Evolutionary conservation across 2,329 filamentous ascomycete genomes (phyloP).

Genomic region (Diplodia scrobiculata): DNA sequence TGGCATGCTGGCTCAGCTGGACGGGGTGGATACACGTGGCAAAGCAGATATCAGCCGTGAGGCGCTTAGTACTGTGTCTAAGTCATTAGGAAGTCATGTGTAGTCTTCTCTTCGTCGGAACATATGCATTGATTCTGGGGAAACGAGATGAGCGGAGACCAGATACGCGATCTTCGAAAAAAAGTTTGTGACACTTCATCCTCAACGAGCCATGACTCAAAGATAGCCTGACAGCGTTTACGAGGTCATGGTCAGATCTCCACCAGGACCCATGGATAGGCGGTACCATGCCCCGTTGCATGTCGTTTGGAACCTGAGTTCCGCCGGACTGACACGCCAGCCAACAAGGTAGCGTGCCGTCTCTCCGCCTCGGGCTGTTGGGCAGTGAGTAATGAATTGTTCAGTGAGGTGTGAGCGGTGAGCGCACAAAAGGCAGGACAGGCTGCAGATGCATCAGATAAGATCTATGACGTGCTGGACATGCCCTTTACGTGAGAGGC

Average conservation of each 20-base stretch:
- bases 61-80: too few relatives aligned
- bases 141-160: too few relatives aligned
- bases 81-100: too few relatives aligned
- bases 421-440: background rate
- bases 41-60: too few relatives aligned
- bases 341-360: slow-evolving; percentile 6
- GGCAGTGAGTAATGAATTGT: background rate
- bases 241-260: background rate
- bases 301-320: background rate
- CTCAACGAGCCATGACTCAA: background rate
- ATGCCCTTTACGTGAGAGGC: background rate
- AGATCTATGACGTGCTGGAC: slow-evolving; percentile 15
- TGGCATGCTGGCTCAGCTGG: too few relatives aligned
- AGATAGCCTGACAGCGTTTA: background rate
- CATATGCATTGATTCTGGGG: too few relatives aligned
- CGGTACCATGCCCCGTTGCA: background rate
- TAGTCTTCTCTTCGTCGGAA: too few relatives aligned
- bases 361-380: background rate
- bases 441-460: slow-evolving; percentile 21
- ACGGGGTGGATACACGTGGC: too few relatives aligned
- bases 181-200: too few relatives aligned
- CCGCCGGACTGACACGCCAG: background rate
- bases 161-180: too few relatives aligned
- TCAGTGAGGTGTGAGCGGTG: slow-evolving; percentile 4
- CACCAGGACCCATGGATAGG: background rate